Evolutionary conservation across 495 filamentous ascomycete species (phyloP), one percentile per base, ranked within the genome.

Genomic region (Hypoxylon perforatum): DNA sequence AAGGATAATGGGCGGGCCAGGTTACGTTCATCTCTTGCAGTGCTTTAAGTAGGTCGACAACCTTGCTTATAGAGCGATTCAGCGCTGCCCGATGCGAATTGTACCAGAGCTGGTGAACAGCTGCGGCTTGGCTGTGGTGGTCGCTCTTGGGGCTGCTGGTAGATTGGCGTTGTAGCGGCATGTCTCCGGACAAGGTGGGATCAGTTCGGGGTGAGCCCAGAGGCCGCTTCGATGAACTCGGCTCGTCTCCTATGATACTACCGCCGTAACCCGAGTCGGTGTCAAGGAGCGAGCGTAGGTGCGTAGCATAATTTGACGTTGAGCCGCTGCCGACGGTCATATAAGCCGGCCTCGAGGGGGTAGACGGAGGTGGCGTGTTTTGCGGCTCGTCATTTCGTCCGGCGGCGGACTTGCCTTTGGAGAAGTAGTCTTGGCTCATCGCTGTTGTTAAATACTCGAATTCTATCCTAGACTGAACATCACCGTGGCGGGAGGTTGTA

Each of bases 1-100:
- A 92, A 49, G 95, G 96, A 72, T 99, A 99, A 70, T 94, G 91
- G 35, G 93, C 93, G 4, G 95, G 96, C 95, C 96, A 98, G 75
- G 86, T 84, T 25, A 88, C 78, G 67, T 99, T 99, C 84, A 90
- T 94, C 68, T 91, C 87, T 77, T 96, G 93, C 52, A 99, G 85
- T 53, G 86, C 85, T 78, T 89, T 87, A 46, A 86, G 71, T 0
- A 91, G 89, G 41, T 98, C 94, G 52, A 97, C 86, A 3, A 92
- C 92, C 23, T 86, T 84, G 67, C 87, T 91, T 72, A 99, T 97
- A 36, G 92, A 89, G 41, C 94, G 89, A 45, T 87, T 93, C 30
- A 99, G 87, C 50, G 91, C 85, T 11, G 87, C 92, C 35, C 93
- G 88, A 74, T 98, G 97, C 62, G 92, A 90, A 78, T 99, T 98